phyloP scores from a whole-genome alignment of 2,329 filamentous ascomycete genomes.

The Pseudonectria buxi region DNA sequence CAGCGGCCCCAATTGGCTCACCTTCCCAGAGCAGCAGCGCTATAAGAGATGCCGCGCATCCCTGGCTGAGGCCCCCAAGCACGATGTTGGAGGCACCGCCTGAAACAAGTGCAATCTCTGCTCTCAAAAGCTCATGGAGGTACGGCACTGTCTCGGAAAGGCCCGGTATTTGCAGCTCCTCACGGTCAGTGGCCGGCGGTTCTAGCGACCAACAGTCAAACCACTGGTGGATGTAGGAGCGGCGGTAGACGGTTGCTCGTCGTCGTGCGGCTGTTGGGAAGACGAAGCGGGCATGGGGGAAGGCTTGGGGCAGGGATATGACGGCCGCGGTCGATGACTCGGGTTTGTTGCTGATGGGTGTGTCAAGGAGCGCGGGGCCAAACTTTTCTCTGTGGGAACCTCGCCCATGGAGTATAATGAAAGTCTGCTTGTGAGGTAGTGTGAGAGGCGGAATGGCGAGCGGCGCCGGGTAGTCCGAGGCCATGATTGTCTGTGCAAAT shows the following conservation, averaged over 20 bases:
- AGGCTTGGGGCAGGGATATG: conserved; percentile 16
- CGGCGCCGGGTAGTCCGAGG: too few relatives aligned
- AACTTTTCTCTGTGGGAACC: conserved; percentile 17
- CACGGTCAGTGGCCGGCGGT: conserved; percentile 6
- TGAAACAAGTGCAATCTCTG: conserved; percentile 25
- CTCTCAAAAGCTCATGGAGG: conserved; percentile 27
- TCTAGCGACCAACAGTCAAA: conserved; percentile 7
- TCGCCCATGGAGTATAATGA: conserved; percentile 15
- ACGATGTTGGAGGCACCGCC: conserved; percentile 32
- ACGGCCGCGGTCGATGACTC: too few relatives aligned
- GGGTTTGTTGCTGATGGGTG: conserved; percentile 1
- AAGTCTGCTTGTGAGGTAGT: conserved; percentile 3
- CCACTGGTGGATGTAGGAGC: conserved; percentile 13
- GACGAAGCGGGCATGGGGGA: conserved; percentile 37
- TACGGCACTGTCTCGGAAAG: conserved; percentile 30
- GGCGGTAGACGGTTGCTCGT: conserved; percentile 13
- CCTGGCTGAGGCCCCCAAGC: conserved; percentile 43
- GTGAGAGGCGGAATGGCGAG: conserved; percentile 1
- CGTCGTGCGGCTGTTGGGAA: conserved; percentile 36
- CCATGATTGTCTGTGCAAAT: too few relatives aligned
- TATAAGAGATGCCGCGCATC: conserved; percentile 36
- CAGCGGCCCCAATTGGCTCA: conserved; percentile 22
- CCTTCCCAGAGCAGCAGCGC: conserved; percentile 33
- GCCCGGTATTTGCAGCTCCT: conserved; percentile 8
- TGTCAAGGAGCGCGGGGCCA: conserved; percentile 20